phyloP scores from a whole-genome alignment of 345 rosid species.

The Durio zibethinus region DNA sequence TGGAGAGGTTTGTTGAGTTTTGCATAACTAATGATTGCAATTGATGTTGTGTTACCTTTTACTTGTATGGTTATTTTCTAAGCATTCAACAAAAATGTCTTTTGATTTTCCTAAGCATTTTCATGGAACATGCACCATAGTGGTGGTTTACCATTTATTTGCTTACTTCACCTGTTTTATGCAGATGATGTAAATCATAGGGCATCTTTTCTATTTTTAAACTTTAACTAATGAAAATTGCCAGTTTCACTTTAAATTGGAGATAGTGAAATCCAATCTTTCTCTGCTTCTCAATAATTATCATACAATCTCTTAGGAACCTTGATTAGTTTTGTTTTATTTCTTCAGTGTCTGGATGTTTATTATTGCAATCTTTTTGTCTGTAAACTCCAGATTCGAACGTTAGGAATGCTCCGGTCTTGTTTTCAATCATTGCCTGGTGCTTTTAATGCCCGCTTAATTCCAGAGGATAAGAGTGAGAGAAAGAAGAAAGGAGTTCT shows the following conservation, averaged over 20 bases:
- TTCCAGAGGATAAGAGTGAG: constrained; percentile 65
- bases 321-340: background rate
- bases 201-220: background rate
- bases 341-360: background rate
- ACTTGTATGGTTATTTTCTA: background rate
- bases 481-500: constrained; percentile 65
- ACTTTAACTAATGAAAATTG: background rate
- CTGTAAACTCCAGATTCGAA: constrained; percentile 69
- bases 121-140: background rate
- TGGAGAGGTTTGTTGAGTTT: constrained; percentile 71
- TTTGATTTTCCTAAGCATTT: background rate
- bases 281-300: background rate
- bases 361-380: constrained; percentile 11
- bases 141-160: background rate
- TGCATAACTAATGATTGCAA: constrained; percentile 5
- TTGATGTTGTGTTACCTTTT: background rate
- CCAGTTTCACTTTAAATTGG: background rate
- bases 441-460: constrained; percentile 80
- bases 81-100: background rate
- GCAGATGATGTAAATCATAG: background rate
- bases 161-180: background rate
- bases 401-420: constrained; percentile 97
- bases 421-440: constrained; percentile 87
- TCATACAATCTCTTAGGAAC: background rate
- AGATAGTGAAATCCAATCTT: background rate